phyloP scores from a whole-genome alignment of 2,329 filamentous ascomycete species.

The Phaeomoniella chlamydospora region DNA sequence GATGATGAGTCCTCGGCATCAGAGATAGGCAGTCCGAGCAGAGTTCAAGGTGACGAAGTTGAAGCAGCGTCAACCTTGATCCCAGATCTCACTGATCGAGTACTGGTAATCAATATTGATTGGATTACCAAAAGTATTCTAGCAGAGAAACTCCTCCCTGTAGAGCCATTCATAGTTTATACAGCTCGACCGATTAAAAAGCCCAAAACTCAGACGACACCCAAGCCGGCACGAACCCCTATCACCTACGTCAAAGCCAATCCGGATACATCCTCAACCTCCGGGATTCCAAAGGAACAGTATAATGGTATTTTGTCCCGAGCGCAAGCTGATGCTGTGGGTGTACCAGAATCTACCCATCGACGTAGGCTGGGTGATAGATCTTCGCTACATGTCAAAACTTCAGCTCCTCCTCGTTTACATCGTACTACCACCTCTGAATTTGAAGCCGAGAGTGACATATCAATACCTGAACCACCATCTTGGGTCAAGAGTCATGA shows the following conservation, averaged over 20 bases:
- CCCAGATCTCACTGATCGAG: conserved; percentile 14
- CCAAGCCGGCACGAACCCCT: conserved; percentile 4
- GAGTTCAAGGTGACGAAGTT: neutral
- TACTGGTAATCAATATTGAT: conserved; percentile 37
- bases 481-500: conserved; percentile 50
- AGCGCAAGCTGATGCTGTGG: conserved; percentile 33
- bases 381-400: conserved; percentile 11
- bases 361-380: conserved; percentile 2
- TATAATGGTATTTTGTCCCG: conserved; percentile 31
- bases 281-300: neutral
- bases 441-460: conserved; percentile 41
- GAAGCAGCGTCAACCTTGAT: neutral
- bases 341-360: conserved; percentile 2
- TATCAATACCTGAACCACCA: conserved; percentile 50
- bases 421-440: conserved; percentile 64
- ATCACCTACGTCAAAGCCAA: conserved; percentile 6
- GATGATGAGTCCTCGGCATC: neutral
- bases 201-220: conserved; percentile 11
- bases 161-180: conserved; percentile 37
- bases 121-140: conserved; percentile 38
- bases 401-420: conserved; percentile 28
- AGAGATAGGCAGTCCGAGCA: neutral
- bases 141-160: conserved; percentile 25
- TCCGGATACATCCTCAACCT: neutral
- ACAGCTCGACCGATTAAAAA: conserved; percentile 28